Evolutionary conservation across 2,329 filamentous ascomycete genomes (phyloP).

Genomic region (Elsinoe perseae): DNA sequence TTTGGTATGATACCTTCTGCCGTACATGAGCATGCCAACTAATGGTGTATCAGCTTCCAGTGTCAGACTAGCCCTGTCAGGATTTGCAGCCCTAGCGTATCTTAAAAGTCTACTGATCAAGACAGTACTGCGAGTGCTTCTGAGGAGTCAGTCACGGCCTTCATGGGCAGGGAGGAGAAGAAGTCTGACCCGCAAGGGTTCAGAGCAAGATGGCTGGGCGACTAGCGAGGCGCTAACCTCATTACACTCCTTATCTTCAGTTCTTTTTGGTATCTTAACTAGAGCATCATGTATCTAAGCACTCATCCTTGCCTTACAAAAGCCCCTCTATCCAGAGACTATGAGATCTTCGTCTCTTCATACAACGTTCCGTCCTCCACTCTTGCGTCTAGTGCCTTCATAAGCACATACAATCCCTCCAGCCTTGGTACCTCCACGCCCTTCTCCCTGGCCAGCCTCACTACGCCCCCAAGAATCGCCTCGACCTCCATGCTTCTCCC

Average conservation of each 20-base stretch:
- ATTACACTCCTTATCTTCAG: background rate
- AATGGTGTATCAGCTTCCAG: conserved; percentile 9
- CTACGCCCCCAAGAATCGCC: conserved; percentile 43
- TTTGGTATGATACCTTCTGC: conserved; percentile 2
- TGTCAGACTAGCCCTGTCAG: conserved; percentile 8
- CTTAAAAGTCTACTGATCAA: background rate
- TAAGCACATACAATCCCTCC: conserved; percentile 39
- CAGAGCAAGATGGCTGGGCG: conserved; percentile 6
- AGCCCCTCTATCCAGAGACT: background rate
- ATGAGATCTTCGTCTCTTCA: background rate
- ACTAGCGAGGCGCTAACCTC: conserved; percentile 6
- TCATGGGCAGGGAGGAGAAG: background rate
- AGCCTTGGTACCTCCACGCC: conserved; percentile 37
- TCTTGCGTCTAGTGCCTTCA: conserved; percentile 36
- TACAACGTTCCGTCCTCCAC: conserved; percentile 21
- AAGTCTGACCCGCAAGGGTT: background rate
- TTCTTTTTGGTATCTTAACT: background rate
- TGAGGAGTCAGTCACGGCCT: background rate
- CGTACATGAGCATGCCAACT: no score
- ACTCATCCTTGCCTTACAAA: background rate
- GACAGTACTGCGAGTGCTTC: conserved; percentile 9
- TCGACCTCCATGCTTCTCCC: conserved; percentile 42
- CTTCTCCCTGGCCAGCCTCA: conserved; percentile 36
- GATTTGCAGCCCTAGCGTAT: no score
- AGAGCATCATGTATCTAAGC: background rate